These are phyloP conservation scores for Chenopodium album DNA, from an alignment of 148 eudicot species.

Conservation along the genomic window DNA sequence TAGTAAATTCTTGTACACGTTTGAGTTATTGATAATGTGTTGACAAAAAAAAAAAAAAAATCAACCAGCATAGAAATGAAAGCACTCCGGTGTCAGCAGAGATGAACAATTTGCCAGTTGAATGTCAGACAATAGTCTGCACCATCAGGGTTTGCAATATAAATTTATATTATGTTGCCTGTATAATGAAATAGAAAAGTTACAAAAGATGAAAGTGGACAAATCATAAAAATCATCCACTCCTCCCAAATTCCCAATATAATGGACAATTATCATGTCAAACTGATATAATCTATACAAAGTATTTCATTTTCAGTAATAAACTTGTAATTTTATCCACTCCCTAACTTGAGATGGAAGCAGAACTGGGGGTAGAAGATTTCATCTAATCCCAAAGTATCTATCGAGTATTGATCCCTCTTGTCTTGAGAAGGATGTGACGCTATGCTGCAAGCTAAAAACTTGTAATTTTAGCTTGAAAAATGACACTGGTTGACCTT, in stretches of 20 bases:
- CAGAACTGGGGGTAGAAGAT: neutral
- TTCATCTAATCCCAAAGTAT: neutral
- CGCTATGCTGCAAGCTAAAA: neutral
- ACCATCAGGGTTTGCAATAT: constrained; percentile 4
- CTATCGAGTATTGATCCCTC: neutral
- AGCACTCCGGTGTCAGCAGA: too few relatives aligned
- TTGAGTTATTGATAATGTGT: too few relatives aligned
- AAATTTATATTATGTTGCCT: neutral
- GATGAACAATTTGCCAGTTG: neutral
- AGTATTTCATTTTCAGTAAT: neutral
- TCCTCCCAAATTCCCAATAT: neutral
- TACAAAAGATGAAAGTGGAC: neutral
- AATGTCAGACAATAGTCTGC: neutral
- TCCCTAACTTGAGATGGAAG: constrained; percentile 3
- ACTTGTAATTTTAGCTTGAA: neutral
- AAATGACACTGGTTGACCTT: neutral
- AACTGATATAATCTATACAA: neutral
- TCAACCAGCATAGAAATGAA: neutral
- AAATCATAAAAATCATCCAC: neutral
- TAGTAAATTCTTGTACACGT: too few relatives aligned
- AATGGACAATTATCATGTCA: neutral
- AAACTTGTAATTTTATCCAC: constrained; percentile 23
- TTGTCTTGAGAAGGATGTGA: neutral
- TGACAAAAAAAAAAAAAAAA: neutral
- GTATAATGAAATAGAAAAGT: neutral